These are phyloP conservation scores for Eutrema heterophyllum DNA, from an alignment of 345 rosid genomes.

Conservation along the genomic window DNA sequence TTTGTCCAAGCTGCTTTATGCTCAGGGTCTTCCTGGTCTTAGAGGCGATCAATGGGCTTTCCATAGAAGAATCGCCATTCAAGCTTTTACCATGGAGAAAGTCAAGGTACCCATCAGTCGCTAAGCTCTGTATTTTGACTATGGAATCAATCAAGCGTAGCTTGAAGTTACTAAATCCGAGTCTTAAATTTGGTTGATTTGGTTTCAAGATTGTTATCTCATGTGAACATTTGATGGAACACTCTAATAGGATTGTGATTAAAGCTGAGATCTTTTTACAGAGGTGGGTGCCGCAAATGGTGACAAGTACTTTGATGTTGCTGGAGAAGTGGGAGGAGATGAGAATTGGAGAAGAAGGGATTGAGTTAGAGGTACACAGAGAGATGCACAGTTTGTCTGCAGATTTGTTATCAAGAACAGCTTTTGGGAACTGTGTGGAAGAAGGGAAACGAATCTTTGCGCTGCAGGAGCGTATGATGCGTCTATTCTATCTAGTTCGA, in stretches of 20 bases:
- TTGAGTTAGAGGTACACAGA: conserved; percentile 59
- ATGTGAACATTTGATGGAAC: neutral
- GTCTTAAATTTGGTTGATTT: neutral
- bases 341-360: conserved; percentile 47
- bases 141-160: neutral
- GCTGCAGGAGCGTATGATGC: conserved; percentile 66
- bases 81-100: conserved; percentile 58
- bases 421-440: conserved; percentile 78
- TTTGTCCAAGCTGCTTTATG: conserved; percentile 51
- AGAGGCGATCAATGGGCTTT: conserved; percentile 60
- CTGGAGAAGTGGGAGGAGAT: conserved; percentile 62
- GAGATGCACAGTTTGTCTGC: conserved; percentile 64
- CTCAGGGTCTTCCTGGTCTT: conserved; percentile 65
- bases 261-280: neutral
- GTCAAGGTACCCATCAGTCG: conserved; percentile 49
- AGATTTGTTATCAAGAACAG: conserved; percentile 73
- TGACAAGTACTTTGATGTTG: conserved; percentile 42
- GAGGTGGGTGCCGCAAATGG: conserved; percentile 64
- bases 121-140: neutral
- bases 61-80: conserved; percentile 60
- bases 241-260: neutral
- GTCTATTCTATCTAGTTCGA: conserved; percentile 46
- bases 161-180: neutral
- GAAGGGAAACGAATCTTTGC: conserved; percentile 67
- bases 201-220: neutral